Base-by-base conservation (phyloP, 129 eudicot species). In the Saposhnikovia divaricata region DNA sequence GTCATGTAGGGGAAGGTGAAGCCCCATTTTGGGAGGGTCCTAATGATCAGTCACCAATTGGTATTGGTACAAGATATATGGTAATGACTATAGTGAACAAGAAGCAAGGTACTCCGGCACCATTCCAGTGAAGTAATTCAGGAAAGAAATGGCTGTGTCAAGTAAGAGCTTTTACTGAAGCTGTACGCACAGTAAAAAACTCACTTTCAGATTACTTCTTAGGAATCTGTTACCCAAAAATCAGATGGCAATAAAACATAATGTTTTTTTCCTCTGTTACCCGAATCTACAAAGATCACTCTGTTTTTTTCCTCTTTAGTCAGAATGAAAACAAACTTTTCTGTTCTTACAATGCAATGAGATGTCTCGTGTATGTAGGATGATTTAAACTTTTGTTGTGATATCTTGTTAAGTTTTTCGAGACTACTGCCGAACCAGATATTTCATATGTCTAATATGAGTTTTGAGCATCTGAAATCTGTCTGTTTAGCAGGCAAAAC, bases 21-120 rank as follows among this genome's bases (percentile, higher is more conserved):
- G 98, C 97, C 81, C 98, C 97, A 4, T 95, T 95, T 69, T 95
- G 98, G 72, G 98, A 95, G 83, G 98, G 98, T 71, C 96, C 97
- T 9, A 93, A 90, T 48, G 96, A 92, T 38, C 87, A 66, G 42
- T 82, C 91, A 12, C 98, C 98, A 48, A 86, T 95, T 10, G 98
- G 98, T 27, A 95, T 95, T 97, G 98, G 98, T 25, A 92, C 85
- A 27, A 86, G 96, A 65, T 95, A 95, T 81, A 80, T 90, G 81
- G 96, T 91, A 16, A 87, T 90, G 96, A 90, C 97, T 16, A 92
- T 95, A 38, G 98, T 95, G 53, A 95, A 95, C 89, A 90, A 92
- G 85, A 92, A 92, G 75, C 98, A 90, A 83, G 98, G 97, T 63
- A 80, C 77, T 70, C 98, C 98, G 21, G 89, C 85, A 74, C 97